Percentiles rank a stretch among this genome's conserved stretches.
Conservation (phyloP, 1,284 basidiomycete species). For the Mycena sp. region DNA sequence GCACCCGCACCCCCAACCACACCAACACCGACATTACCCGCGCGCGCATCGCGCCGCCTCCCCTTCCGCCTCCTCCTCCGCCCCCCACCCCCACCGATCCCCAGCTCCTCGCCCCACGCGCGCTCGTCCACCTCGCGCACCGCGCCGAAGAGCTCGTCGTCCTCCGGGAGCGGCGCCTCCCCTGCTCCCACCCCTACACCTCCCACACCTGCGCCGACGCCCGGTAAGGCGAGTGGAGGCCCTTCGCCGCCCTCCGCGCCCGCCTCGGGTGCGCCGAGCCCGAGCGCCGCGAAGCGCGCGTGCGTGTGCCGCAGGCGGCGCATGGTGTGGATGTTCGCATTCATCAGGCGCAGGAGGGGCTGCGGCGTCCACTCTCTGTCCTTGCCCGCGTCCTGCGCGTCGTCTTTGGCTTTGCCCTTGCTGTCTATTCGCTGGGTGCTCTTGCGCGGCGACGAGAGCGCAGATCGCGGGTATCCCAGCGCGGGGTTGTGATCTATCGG, state of each 20-base stretch:
- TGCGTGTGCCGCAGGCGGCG: slow-evolving; percentile 76
- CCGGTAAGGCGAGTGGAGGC: no score
- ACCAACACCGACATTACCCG: slow-evolving; percentile 35
- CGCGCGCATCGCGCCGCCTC: neutral
- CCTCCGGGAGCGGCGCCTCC: slow-evolving; percentile 24
- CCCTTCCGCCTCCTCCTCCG: slow-evolving; percentile 24
- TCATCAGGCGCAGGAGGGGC: slow-evolving; percentile 72
- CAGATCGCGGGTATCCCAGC: no score
- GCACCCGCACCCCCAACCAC: neutral
- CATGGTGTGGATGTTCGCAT: slow-evolving; percentile 76
- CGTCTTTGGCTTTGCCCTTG: slow-evolving; percentile 47
- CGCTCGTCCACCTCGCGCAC: slow-evolving; percentile 64
- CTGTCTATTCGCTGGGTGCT: slow-evolving; percentile 25
- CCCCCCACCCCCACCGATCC: slow-evolving; percentile 28
- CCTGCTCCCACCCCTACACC: no score
- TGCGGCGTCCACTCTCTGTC: slow-evolving; percentile 50
- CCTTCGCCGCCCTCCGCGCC: slow-evolving; percentile 50
- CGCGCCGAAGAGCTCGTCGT: slow-evolving; percentile 47
- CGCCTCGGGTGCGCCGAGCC: slow-evolving; percentile 45
- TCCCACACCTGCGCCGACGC: no score
- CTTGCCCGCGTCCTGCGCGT: slow-evolving; percentile 35
- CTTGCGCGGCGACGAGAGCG: no score
- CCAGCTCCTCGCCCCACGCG: slow-evolving; percentile 58
- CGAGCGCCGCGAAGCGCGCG: slow-evolving; percentile 70
- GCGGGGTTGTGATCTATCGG: no score